phyloP scores from a whole-genome alignment of 176 grass and related monocot genomes.

The Elaeis guineensis region DNA sequence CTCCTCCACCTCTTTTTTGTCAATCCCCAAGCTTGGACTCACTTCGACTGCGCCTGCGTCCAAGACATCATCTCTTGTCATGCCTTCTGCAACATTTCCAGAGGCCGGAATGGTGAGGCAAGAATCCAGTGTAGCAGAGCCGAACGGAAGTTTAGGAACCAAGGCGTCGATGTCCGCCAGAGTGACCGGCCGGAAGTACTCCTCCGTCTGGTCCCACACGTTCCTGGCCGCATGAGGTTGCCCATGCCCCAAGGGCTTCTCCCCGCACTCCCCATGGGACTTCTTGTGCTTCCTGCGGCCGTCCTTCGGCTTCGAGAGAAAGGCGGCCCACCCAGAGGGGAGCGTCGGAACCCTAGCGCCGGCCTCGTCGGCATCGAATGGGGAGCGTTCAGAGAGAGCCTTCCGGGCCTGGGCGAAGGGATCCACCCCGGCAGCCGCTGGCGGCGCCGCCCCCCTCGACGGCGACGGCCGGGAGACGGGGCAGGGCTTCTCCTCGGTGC shows the following conservation, averaged over 20 bases:
- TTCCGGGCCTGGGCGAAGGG: slow-evolving; percentile 63
- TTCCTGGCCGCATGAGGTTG: slow-evolving; percentile 15
- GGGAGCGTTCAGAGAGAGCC: slow-evolving; percentile 55
- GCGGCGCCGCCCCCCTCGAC: neutral
- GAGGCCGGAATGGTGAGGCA: slow-evolving; percentile 39
- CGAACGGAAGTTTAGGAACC: slow-evolving; percentile 32
- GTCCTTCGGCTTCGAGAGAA: slow-evolving; percentile 42
- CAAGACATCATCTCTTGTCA: slow-evolving; percentile 19
- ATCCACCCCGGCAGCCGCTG: slow-evolving; percentile 25
- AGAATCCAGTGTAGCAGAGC: slow-evolving; percentile 27
- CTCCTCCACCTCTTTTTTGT: slow-evolving; percentile 31
- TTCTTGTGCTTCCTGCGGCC: slow-evolving; percentile 68
- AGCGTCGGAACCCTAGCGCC: slow-evolving; percentile 54
- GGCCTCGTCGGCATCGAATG: slow-evolving; percentile 76
- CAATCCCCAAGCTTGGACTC: slow-evolving; percentile 38
- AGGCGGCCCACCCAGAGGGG: slow-evolving; percentile 55
- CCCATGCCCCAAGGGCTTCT: slow-evolving; percentile 17
- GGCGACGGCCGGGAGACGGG: slow-evolving; percentile 10
- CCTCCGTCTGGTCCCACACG: slow-evolving; percentile 80
- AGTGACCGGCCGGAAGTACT: slow-evolving; percentile 61
- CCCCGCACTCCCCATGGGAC: slow-evolving; percentile 22
- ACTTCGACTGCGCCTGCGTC: slow-evolving; percentile 39
- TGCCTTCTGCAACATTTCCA: slow-evolving; percentile 16
- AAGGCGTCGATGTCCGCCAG: slow-evolving; percentile 52
- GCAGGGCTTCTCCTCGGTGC: slow-evolving; percentile 26